phyloP scores from a whole-genome alignment of 352 stramenopile genomes.

The Lagenidium giganteum region DNA sequence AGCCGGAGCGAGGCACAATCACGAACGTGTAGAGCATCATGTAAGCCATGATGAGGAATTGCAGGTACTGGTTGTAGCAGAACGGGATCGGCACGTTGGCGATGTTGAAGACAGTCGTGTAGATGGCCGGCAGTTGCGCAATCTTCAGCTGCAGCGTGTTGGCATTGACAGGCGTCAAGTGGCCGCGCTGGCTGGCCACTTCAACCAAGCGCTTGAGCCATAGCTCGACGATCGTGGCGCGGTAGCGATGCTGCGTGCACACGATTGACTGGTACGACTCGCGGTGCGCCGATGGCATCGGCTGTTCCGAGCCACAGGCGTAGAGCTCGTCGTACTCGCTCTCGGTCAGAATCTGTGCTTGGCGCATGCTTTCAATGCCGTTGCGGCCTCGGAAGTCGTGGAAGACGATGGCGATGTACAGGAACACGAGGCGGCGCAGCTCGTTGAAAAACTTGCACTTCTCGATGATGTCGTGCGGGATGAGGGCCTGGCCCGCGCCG shows the following conservation, averaged over 20 bases:
- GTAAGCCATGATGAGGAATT: slow-evolving; percentile 61
- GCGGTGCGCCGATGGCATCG: slow-evolving; percentile 31
- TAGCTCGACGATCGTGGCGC: slow-evolving; percentile 70
- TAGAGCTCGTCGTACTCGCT: slow-evolving; percentile 70
- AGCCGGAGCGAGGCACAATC: slow-evolving; percentile 65
- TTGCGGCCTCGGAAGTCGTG: slow-evolving; percentile 68
- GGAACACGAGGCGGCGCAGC: slow-evolving; percentile 66
- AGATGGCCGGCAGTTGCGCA: slow-evolving; percentile 57
- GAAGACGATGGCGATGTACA: slow-evolving; percentile 83
- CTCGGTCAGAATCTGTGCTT: slow-evolving; percentile 47
- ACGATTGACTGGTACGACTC: slow-evolving; percentile 56
- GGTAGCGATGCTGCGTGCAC: slow-evolving; percentile 63
- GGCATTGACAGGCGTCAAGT: slow-evolving; percentile 49
- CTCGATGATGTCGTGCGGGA: slow-evolving; percentile 51
- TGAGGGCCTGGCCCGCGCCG: slow-evolving; percentile 13
- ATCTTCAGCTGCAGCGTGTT: slow-evolving; percentile 65
- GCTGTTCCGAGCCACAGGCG: slow-evolving; percentile 55
- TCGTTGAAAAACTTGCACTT: slow-evolving; percentile 80
- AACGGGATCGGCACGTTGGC: slow-evolving; percentile 83
- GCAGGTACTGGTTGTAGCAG: slow-evolving; percentile 84
- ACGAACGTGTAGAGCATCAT: slow-evolving; percentile 83
- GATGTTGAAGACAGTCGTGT: slow-evolving; percentile 82
- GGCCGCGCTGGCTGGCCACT: slow-evolving; percentile 48
- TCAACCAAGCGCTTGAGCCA: slow-evolving; percentile 77
- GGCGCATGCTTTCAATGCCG: slow-evolving; percentile 59